Evolutionary conservation across 352 stramenopile genomes (phyloP), one percentile per base, ranked within the genome.

Genomic region (Pythium sukuiense): DNA sequence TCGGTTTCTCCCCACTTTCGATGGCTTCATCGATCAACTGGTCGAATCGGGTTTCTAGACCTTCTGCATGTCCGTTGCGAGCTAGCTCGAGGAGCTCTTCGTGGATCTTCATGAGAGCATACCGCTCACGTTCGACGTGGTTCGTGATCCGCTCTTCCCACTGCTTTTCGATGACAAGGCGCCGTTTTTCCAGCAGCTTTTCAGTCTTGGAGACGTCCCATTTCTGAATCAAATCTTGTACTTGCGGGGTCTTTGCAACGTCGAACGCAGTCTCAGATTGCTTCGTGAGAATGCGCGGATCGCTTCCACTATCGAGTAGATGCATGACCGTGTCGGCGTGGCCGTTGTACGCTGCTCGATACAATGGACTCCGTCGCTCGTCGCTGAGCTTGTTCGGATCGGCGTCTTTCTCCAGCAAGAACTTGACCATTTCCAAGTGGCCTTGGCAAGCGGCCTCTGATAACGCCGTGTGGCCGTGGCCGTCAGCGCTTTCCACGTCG

Each of bases 311-410:
- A 29, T 88, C 67, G 7, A 97, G 63, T 0, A 97, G 61, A 1
- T 95, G 20, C 14, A 77, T 53, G 9, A 96, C 67, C 0, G 85
- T 95, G 16, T 76, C 76, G 0, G 83, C 14, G 48, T 97, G 87
- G 0, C 90, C 90, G 24, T 97, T 97, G 73, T 96, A 97, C 3
- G 83, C 72, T 1, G 90, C 87, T 18, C 90, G 79, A 61, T 92
- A 97, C 49, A 97, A 55, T 2, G 90, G 77, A 16, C 86, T 93
- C 2, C 90, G 81, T 5, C 83, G 88, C 24, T 85, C 79, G 59
- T 97, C 91, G 59, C 94, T 97, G 57, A 84, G 76, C 9, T 81
- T 77, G 70, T 97, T 97, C 0, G 90, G 91, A 27, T 97, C 87
- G 9, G 83, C 89, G 46, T 90, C 88, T 35, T 72, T 76, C 12